Evolutionary conservation across 257 asterid species (phyloP).

Genomic region (Gardenia jasminoides): DNA sequence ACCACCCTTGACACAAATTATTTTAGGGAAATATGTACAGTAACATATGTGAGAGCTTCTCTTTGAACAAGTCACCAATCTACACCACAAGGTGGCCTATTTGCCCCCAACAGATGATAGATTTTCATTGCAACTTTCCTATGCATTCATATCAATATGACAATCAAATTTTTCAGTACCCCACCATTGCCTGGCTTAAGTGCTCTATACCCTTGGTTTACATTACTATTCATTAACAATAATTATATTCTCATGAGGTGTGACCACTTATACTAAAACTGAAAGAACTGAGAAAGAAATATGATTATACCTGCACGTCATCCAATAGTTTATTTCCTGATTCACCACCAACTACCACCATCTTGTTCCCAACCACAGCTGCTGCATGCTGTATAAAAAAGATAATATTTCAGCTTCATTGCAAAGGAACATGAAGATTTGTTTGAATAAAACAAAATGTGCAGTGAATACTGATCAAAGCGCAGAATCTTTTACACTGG

Average conservation of each 20-base stretch:
- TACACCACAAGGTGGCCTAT: not conserved
- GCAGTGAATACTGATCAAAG: constrained; percentile 12
- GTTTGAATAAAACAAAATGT: not conserved
- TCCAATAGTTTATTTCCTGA: constrained; percentile 76
- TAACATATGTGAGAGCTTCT: not conserved
- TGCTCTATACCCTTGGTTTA: not conserved
- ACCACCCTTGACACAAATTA: not conserved
- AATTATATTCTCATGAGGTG: not conserved
- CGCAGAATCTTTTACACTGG: constrained; percentile 49
- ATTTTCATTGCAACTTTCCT: not conserved
- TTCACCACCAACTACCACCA: constrained; percentile 99
- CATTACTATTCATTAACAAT: not conserved
- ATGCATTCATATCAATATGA: not conserved
- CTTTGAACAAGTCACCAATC: not conserved
- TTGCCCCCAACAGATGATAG: not conserved
- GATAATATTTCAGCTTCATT: constrained; percentile 13
- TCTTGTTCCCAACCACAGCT: constrained; percentile 91
- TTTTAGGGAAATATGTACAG: not conserved
- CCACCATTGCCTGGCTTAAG: not conserved
- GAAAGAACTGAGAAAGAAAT: not conserved
- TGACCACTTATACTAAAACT: not conserved
- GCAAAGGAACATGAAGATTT: not conserved
- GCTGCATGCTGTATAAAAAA: constrained; percentile 79
- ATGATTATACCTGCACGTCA: constrained; percentile 73
- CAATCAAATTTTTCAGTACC: not conserved